Base-by-base conservation (phyloP, 164 flowering plant genomes). In the Euptelea pleiosperma region DNA sequence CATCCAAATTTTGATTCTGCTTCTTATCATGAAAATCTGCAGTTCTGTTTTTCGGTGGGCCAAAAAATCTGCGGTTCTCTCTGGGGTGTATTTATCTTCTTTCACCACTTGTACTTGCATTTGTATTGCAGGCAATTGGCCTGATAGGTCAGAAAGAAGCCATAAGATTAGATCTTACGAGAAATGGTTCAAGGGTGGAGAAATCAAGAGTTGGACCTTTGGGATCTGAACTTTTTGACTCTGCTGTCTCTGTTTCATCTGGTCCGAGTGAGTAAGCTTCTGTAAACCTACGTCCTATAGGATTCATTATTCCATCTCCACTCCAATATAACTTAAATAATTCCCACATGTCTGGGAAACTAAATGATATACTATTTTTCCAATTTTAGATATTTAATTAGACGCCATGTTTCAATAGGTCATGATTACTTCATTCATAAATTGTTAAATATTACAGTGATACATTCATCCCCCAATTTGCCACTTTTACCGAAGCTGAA, bases 201-300 rank as follows among this genome's bases (percentile, higher is more conserved):
- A 93, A 86, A 66, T 77, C 85, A 61, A 87, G 77, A 72, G 97
- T 90, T 70, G 99, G 99, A 33, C 96, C 97, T 42, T 58, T 86
- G n/a, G 97, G 92, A 52, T 83, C 82, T 58, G 65, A 42, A 33
- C 77, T 86, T 58, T 85, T 93, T 65, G 97, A 93, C 67, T 93
- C 99, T 55, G 99, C 92, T 43, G 78, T 93, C 39, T 81, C 92
- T 57, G 74, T 93, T 62, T 80, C 85, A 10, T 84, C 89, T 70
- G 84, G 80, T 62, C 79, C 29, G 68, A 70, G 95, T 85, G 76
- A 77, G 97, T 81, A 71, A 70, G 75, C 77, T 74, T 69, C 75
- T 73, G 45, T 41, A 57, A 22, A 43, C 59, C 61, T 37, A 28
- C 24, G n/a, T 4, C 10, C 3, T 16, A 3, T 1, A 41, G 15